Evolutionary conservation across 2,329 filamentous ascomycete genomes (phyloP).

Genomic region (Ophiostoma quercus): DNA sequence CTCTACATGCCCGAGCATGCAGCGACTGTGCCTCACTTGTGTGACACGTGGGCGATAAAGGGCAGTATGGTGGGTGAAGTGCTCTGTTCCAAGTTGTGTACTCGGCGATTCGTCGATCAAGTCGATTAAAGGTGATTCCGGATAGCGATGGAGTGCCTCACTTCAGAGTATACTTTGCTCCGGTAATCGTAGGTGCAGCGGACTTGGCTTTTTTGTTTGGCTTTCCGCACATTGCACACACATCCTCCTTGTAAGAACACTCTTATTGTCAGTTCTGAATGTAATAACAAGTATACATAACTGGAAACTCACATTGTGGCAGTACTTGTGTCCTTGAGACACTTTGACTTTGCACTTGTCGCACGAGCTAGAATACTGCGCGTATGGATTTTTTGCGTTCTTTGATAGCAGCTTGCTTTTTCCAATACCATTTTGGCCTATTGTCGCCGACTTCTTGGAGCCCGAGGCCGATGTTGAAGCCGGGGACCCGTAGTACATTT

Average conservation of each 20-base stretch:
- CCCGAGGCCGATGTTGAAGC: conserved; percentile 45
- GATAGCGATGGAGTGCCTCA: conserved; percentile 33
- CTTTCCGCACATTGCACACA: conserved; percentile 61
- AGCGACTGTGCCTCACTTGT: background rate
- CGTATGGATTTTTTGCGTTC: conserved; percentile 61
- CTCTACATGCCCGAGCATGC: background rate
- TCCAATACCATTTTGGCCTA: conserved; percentile 53
- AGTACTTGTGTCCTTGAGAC: conserved; percentile 55
- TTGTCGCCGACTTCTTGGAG: conserved; percentile 46
- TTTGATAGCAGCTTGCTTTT: conserved; percentile 64
- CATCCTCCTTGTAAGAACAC: conserved; percentile 59
- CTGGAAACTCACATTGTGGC: conserved; percentile 42
- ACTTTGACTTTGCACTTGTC: conserved; percentile 59
- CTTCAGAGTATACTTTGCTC: conserved; percentile 59
- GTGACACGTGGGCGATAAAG: background rate
- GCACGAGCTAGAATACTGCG: conserved; percentile 57
- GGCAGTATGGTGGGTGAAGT: background rate
- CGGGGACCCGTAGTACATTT: conserved; percentile 54
- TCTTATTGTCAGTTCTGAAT: background rate
- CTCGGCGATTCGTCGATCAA: background rate
- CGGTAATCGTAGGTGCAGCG: conserved; percentile 50
- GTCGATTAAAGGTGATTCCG: background rate
- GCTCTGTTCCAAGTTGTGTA: too few relatives aligned
- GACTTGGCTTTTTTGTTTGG: conserved; percentile 47
- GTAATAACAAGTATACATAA: background rate